Percentiles rank a stretch among this genome's conserved stretches.
These are phyloP conservation scores for Massospora cicadina DNA, from an alignment of 371 early-diverging fungal species.

Conservation along the genomic window DNA sequence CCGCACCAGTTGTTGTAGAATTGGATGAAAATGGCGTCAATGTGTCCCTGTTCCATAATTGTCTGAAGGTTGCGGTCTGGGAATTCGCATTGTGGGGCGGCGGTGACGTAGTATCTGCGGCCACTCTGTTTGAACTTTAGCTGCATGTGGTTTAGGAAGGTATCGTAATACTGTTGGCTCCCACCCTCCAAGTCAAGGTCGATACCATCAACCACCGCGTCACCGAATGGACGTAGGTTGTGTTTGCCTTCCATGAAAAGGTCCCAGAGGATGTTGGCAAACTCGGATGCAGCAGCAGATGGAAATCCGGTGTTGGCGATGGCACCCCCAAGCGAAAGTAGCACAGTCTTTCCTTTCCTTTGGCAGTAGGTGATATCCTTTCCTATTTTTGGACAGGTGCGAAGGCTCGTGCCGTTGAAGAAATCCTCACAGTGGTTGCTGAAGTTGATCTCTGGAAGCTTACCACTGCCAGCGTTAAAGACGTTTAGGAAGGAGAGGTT, in stretches of 20 bases:
- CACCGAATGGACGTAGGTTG: slow-evolving; percentile 38
- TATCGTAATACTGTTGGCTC: slow-evolving; percentile 21
- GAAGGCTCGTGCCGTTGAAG: slow-evolving; percentile 26
- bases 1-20: slow-evolving; percentile 55
- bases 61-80: slow-evolving; percentile 21
- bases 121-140: slow-evolving; percentile 20
- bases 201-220: slow-evolving; percentile 38
- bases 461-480: slow-evolving; percentile 27
- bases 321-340: slow-evolving; percentile 52
- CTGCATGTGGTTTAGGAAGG: slow-evolving; percentile 30
- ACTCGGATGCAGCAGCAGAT: slow-evolving; percentile 24
- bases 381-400: slow-evolving; percentile 39
- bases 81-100: slow-evolving; percentile 57
- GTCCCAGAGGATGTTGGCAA: slow-evolving; percentile 42
- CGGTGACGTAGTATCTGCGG: slow-evolving; percentile 39
- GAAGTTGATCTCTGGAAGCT: slow-evolving; percentile 30
- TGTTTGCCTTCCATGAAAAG: slow-evolving; percentile 32
- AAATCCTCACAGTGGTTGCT: slow-evolving; percentile 33
- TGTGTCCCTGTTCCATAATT: slow-evolving; percentile 15
- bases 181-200: slow-evolving; percentile 59
- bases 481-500: slow-evolving; percentile 41
- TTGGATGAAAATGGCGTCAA: slow-evolving; percentile 37
- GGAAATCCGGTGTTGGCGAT: slow-evolving; percentile 37
- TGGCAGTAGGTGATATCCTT: slow-evolving; percentile 44
- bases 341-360: slow-evolving; percentile 35